Conservation (phyloP, 805 yeast species). For the Debaryomyces maramus region DNA sequence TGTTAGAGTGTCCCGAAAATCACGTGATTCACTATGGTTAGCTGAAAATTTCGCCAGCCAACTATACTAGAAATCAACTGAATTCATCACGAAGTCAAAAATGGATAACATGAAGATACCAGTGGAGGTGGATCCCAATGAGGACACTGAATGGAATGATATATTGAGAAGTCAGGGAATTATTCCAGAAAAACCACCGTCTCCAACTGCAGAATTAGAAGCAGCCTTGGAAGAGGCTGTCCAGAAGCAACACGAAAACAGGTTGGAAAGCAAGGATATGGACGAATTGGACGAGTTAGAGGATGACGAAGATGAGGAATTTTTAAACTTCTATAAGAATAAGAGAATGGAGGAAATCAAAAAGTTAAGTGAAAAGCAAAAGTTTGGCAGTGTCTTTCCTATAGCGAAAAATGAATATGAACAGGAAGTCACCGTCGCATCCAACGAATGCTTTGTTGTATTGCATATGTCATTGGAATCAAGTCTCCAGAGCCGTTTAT, state of each 20-base stretch:
- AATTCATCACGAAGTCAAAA: slow-evolving; percentile 33
- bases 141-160: slow-evolving; percentile 99
- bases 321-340: slow-evolving; percentile 71
- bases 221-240: slow-evolving; percentile 85
- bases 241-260: slow-evolving; percentile 72
- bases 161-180: slow-evolving; percentile 86
- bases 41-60: neutral
- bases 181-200: slow-evolving; percentile 87
- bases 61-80: slow-evolving; percentile 39
- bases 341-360: slow-evolving; percentile 77
- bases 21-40: neutral
- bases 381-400: slow-evolving; percentile 75
- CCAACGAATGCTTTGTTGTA: slow-evolving; percentile 63
- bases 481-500: slow-evolving; percentile 69
- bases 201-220: slow-evolving; percentile 84
- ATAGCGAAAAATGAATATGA: slow-evolving; percentile 87
- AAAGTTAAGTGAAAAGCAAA: slow-evolving; percentile 54
- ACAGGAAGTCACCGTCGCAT: slow-evolving; percentile 80
- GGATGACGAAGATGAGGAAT: slow-evolving; percentile 92
- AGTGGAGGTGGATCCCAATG: slow-evolving; percentile 90
- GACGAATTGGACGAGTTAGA: slow-evolving; percentile 86
- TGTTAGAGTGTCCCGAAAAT: neutral
- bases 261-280: slow-evolving; percentile 73
- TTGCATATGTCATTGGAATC: slow-evolving; percentile 74
- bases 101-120: slow-evolving; percentile 51